Conservation (phyloP, 192 early-diverging fungal species). For the Obelidium mucronatum region DNA sequence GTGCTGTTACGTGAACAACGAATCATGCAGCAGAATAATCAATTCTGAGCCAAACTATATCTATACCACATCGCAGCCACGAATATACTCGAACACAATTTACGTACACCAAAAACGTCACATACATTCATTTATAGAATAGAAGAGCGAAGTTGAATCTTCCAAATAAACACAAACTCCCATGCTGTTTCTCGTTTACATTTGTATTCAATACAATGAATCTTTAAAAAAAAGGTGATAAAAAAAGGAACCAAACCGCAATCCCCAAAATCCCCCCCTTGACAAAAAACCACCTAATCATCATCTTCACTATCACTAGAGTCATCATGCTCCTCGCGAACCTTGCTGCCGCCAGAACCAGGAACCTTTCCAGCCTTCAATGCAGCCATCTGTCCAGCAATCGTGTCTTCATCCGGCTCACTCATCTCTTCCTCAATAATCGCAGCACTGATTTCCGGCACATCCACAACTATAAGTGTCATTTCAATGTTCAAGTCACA, state of each 20-base stretch:
- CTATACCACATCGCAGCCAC: neutral
- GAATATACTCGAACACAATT: neutral
- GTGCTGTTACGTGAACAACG: neutral
- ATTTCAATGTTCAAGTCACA: conserved; percentile 83
- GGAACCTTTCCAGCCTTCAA: conserved; percentile 53
- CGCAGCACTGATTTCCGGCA: conserved; percentile 66
- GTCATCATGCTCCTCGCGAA: conserved; percentile 40
- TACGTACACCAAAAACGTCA: neutral
- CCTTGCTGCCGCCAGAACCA: conserved; percentile 8
- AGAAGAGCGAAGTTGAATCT: neutral
- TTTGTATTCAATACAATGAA: neutral
- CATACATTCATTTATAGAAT: neutral
- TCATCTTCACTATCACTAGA: conserved; percentile 42
- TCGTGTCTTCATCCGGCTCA: conserved; percentile 94
- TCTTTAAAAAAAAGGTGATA: neutral
- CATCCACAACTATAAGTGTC: conserved; percentile 73
- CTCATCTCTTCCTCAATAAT: conserved; percentile 93
- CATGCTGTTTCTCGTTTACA: too few relatives aligned
- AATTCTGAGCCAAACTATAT: neutral
- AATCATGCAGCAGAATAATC: neutral
- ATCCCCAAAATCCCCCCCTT: too few relatives aligned
- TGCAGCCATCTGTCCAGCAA: conserved; percentile 95
- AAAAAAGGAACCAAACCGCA: neutral
- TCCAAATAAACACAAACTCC: neutral
- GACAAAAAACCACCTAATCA: conserved; percentile 25